Conservation (phyloP, 2,329 filamentous ascomycete genomes). For the Coniochaeta ligniaria region DNA sequence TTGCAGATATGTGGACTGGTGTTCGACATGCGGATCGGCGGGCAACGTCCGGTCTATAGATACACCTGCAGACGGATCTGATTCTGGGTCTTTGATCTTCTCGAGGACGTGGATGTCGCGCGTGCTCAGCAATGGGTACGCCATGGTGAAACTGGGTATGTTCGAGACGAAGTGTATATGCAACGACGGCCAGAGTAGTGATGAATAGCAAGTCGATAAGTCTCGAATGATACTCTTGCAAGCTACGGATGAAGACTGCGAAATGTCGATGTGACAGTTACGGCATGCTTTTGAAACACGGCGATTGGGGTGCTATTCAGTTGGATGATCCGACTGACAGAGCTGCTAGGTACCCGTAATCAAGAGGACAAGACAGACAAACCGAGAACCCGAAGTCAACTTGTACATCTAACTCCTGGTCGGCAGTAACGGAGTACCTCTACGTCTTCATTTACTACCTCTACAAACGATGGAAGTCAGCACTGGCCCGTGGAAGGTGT, state of each 20-base stretch:
- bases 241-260: neutral
- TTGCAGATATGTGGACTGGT: slow-evolving; percentile 40
- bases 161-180: neutral
- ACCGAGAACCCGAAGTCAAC: neutral
- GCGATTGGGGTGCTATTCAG: neutral
- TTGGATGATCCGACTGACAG: neutral
- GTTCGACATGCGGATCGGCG: slow-evolving; percentile 50
- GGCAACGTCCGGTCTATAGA: slow-evolving; percentile 47
- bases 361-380: too few relatives aligned
- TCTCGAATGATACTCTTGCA: neutral
- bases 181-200: neutral
- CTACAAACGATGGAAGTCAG: neutral
- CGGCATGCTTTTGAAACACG: neutral
- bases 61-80: slow-evolving; percentile 45
- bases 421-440: neutral
- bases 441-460: neutral
- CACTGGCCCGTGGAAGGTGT: neutral
- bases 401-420: too few relatives aligned
- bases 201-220: neutral
- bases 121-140: slow-evolving; percentile 40
- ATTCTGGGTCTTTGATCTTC: slow-evolving; percentile 62
- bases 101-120: slow-evolving; percentile 56
- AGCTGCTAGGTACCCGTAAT: neutral
- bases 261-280: neutral
- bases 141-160: slow-evolving; percentile 24